A percentile compares a stretch with the other conserved stretches of the same genome.
Conservation (phyloP, 768 basidiomycete genomes). For the Amylocystis lapponica region DNA sequence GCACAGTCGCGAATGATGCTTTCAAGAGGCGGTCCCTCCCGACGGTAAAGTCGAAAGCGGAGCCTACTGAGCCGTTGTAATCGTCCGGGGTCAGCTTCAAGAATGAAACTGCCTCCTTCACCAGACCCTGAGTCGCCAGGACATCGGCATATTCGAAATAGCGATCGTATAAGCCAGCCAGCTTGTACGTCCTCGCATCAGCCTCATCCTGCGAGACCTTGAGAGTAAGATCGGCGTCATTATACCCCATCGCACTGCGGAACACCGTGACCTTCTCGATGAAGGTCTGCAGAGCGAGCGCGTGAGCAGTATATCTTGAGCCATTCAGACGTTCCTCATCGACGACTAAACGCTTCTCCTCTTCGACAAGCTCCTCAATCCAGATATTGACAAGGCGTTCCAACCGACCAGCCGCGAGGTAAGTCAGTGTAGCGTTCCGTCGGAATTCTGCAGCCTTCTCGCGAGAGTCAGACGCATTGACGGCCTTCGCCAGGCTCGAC, state of each 20-base stretch:
- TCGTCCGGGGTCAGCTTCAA: constrained; percentile 72
- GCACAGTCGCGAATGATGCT: constrained; percentile 27
- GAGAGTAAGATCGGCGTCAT: constrained; percentile 59
- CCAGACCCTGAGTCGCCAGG: constrained; percentile 83
- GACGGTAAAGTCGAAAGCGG: constrained; percentile 32
- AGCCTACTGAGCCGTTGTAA: constrained; percentile 59
- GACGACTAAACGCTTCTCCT: constrained; percentile 53
- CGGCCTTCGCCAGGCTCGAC: constrained; percentile 51
- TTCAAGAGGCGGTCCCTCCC: constrained; percentile 42
- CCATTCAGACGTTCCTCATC: constrained; percentile 36
- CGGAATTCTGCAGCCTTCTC: constrained; percentile 49
- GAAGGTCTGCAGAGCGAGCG: constrained; percentile 84
- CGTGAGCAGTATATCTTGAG: constrained; percentile 74
- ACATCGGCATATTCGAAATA: constrained; percentile 96
- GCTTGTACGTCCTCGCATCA: constrained; percentile 66
- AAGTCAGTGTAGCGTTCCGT: constrained; percentile 89
- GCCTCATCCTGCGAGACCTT: constrained; percentile 31
- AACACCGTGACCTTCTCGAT: constrained; percentile 97
- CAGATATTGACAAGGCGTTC: constrained; percentile 89
- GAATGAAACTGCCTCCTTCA: constrained; percentile 76
- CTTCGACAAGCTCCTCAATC: constrained; percentile 85
- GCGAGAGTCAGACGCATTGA: constrained; percentile 38
- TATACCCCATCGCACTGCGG: constrained; percentile 77
- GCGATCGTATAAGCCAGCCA: constrained; percentile 81
- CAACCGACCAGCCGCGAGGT: constrained; percentile 83